phyloP scores from a whole-genome alignment of 2,329 filamentous ascomycete genomes.

The Trichoderma arundinaceum region DNA sequence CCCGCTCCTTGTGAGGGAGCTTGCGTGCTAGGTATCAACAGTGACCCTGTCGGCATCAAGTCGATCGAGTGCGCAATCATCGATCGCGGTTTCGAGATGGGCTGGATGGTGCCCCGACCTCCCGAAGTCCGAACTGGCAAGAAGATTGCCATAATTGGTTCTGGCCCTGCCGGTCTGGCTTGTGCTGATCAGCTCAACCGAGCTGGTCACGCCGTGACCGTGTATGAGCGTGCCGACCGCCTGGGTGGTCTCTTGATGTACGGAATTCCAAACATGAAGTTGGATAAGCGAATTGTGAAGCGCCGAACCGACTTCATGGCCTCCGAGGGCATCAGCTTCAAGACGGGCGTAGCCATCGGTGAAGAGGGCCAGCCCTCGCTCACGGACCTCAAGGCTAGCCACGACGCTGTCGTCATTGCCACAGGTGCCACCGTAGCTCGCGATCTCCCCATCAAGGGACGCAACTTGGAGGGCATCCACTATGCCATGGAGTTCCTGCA shows the following conservation, averaged over 20 bases:
- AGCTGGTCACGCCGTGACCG: slow-evolving; percentile 83
- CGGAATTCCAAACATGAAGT: slow-evolving; percentile 99
- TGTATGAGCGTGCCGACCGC: slow-evolving; percentile 92
- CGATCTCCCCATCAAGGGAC: slow-evolving; percentile 88
- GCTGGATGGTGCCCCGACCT: slow-evolving; percentile 89
- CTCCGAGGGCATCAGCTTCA: slow-evolving; percentile 82
- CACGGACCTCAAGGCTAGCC: slow-evolving; percentile 71
- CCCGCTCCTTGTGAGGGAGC: slow-evolving; percentile 96
- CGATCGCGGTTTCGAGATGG: slow-evolving; percentile 95
- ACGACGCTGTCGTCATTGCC: slow-evolving; percentile 87
- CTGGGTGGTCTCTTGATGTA: slow-evolving; percentile 95
- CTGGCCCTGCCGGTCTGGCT: slow-evolving; percentile 88
- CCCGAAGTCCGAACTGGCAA: slow-evolving; percentile 85
- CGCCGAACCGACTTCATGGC: slow-evolving; percentile 95
- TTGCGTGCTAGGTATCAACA: slow-evolving; percentile 94
- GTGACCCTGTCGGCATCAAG: slow-evolving; percentile 97
- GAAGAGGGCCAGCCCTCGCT: slow-evolving; percentile 69
- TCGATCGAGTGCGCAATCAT: slow-evolving; percentile 98
- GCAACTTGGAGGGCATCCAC: slow-evolving; percentile 87
- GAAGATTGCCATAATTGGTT: slow-evolving; percentile 86
- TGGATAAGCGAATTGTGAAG: slow-evolving; percentile 97
- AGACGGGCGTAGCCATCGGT: slow-evolving; percentile 77
- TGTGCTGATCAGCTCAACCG: slow-evolving; percentile 93
- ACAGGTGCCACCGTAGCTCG: slow-evolving; percentile 93
- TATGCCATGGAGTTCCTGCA: slow-evolving; percentile 98